Conservation (phyloP, 2,329 filamentous ascomycete species). For the Botrytis cinerea region DNA sequence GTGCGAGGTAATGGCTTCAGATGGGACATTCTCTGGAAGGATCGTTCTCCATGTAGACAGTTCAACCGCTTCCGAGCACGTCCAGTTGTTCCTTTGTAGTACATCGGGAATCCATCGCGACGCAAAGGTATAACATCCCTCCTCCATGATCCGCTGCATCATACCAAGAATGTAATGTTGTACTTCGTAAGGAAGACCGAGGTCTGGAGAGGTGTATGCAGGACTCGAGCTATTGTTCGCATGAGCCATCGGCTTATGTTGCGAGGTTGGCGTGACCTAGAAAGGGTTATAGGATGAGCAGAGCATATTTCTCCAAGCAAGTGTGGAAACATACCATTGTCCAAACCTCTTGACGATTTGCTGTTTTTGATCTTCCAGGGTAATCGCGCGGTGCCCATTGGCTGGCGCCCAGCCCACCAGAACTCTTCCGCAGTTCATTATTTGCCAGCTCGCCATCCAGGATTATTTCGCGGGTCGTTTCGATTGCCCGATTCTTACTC, state of each 20-base stretch:
- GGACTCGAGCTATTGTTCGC: constrained; percentile 11
- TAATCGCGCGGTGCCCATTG: constrained; percentile 37
- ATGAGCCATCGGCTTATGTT: background rate
- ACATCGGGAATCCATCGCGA: constrained; percentile 37
- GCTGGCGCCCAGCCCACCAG: constrained; percentile 28
- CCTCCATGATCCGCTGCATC: constrained; percentile 40
- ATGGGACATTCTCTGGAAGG: constrained; percentile 33
- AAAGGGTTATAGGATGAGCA: background rate
- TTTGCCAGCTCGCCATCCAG: background rate
- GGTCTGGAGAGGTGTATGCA: constrained; percentile 27
- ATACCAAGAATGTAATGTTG: constrained; percentile 41
- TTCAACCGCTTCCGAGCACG: constrained; percentile 40
- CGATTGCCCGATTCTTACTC: background rate
- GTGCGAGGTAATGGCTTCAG: constrained; percentile 29
- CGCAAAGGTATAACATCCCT: constrained; percentile 40
- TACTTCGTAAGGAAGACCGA: constrained; percentile 42
- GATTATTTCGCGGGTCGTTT: background rate
- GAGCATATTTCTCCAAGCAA: constrained; percentile 20
- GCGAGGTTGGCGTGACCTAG: constrained; percentile 10
- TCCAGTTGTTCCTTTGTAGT: constrained; percentile 34
- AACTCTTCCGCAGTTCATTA: background rate
- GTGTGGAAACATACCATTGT: constrained; percentile 30
- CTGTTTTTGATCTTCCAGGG: constrained; percentile 8
- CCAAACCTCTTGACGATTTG: constrained; percentile 31
- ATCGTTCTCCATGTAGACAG: constrained; percentile 37